phyloP scores from a whole-genome alignment of 1,139 yeast species.

The Protomyces lactucae-debilis region DNA sequence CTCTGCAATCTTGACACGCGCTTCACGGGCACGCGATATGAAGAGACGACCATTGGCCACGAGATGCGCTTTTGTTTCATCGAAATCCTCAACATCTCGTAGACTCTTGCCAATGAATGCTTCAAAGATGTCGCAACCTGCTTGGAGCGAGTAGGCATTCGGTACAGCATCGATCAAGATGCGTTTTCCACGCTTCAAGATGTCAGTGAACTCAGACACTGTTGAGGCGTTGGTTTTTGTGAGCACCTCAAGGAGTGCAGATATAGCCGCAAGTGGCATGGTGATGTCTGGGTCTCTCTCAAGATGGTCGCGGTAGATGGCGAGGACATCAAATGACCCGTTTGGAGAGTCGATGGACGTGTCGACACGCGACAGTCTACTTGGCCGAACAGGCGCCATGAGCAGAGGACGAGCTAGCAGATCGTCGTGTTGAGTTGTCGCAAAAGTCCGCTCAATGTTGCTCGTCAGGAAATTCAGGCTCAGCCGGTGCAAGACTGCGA shows the following conservation, averaged over 20 bases:
- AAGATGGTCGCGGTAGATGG: slow-evolving; percentile 25
- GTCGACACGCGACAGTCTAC: slow-evolving; percentile 9
- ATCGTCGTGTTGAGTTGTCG: too few relatives aligned
- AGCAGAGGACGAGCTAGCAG: neutral
- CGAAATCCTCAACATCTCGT: slow-evolving; percentile 84
- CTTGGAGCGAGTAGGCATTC: slow-evolving; percentile 86
- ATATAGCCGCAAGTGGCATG: slow-evolving; percentile 99
- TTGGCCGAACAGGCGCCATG: slow-evolving; percentile 16
- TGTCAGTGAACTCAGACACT: slow-evolving; percentile 81
- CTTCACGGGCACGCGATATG: slow-evolving; percentile 84
- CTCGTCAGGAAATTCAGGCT: too few relatives aligned
- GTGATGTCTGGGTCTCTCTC: slow-evolving; percentile 54
- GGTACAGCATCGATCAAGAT: slow-evolving; percentile 72
- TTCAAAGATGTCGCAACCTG: slow-evolving; percentile 96
- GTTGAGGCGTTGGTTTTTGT: slow-evolving; percentile 77
- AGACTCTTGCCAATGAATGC: slow-evolving; percentile 87
- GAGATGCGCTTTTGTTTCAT: slow-evolving; percentile 79
- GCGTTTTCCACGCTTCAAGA: slow-evolving; percentile 70
- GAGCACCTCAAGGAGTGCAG: slow-evolving; percentile 78
- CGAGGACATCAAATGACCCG: slow-evolving; percentile 28
- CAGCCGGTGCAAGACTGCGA: too few relatives aligned
- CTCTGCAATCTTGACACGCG: slow-evolving; percentile 81
- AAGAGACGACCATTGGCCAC: slow-evolving; percentile 92
- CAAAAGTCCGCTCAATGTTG: too few relatives aligned
- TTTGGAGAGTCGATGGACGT: slow-evolving; percentile 23